A percentile compares a stretch with the other conserved stretches of the same genome.
These are phyloP conservation scores for Hippophae rhamnoides DNA, from an alignment of 306 rosid genomes.

Conservation along the genomic window DNA sequence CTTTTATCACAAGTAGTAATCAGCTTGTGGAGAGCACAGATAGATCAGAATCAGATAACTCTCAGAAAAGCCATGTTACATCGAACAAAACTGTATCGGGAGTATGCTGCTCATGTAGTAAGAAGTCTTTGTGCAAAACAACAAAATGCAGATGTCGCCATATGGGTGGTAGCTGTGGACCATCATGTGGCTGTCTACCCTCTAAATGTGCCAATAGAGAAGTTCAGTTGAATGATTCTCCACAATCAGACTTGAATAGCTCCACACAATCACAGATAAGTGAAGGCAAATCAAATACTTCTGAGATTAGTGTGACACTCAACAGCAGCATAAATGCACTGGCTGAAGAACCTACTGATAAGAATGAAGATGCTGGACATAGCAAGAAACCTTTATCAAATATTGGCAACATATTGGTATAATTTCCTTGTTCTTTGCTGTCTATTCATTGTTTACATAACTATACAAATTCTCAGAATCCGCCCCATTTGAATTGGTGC, in stretches of 20 bases:
- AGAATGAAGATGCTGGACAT: conserved; percentile 24
- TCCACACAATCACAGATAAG: conserved; percentile 24
- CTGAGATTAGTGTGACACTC: conserved; percentile 13
- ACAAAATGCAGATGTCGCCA: conserved; percentile 77
- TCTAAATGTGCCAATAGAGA: conserved; percentile 74
- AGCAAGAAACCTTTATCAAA: conserved; percentile 63
- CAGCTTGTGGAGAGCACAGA: conserved; percentile 19
- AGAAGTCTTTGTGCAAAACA: conserved; percentile 76
- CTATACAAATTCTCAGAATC: not conserved
- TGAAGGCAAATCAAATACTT: conserved; percentile 19
- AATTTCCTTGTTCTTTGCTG: not conserved
- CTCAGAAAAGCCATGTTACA: conserved; percentile 18
- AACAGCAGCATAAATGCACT: conserved; percentile 29
- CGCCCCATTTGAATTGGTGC: conserved; percentile 5
- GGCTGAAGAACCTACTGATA: conserved; percentile 39
- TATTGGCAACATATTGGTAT: conserved; percentile 46
- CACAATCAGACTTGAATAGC: conserved; percentile 21
- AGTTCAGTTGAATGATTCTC: conserved; percentile 22
- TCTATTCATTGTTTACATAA: not conserved
- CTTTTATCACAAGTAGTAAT: conserved; percentile 32
- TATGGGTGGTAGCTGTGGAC: conserved; percentile 59
- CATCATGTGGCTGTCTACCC: conserved; percentile 65
- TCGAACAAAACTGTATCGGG: conserved; percentile 27
- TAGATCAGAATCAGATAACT: conserved; percentile 32
- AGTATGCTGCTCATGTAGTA: conserved; percentile 79